Evolutionary conservation across 1,139 yeast genomes (phyloP).

Genomic region (Hemisphaericaspora xylanilytica): DNA sequence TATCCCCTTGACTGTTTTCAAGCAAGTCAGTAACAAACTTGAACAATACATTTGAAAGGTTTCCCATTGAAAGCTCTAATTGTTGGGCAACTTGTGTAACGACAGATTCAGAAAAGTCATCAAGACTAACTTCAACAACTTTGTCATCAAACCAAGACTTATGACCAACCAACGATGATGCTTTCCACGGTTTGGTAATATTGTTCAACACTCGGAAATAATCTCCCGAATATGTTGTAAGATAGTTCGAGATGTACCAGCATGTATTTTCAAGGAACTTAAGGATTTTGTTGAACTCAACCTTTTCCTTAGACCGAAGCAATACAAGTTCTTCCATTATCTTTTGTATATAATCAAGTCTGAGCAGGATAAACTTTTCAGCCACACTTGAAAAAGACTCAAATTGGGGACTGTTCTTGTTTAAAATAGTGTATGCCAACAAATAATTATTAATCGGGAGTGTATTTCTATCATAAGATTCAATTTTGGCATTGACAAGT

Average conservation of each 20-base stretch:
- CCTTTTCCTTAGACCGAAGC: slow-evolving; percentile 7
- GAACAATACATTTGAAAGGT: slow-evolving; percentile 10
- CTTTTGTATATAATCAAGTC: slow-evolving; percentile 21
- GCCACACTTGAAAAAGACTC: slow-evolving; percentile 15
- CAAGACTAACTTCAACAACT: slow-evolving; percentile 13
- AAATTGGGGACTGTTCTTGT: slow-evolving; percentile 18
- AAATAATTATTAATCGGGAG: slow-evolving; percentile 36
- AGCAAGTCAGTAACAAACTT: slow-evolving; percentile 11
- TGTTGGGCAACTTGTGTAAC: neutral
- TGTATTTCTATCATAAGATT: slow-evolving; percentile 21
- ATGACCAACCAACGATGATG: slow-evolving; percentile 28
- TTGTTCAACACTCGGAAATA: slow-evolving; percentile 19
- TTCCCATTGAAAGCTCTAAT: neutral
- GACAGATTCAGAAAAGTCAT: neutral
- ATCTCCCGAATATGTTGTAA: slow-evolving; percentile 21
- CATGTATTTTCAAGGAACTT: slow-evolving; percentile 38
- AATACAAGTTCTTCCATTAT: slow-evolving; percentile 14
- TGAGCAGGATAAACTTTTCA: slow-evolving; percentile 24
- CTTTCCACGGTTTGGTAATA: slow-evolving; percentile 28
- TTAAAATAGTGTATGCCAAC: slow-evolving; percentile 32
- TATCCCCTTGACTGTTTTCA: neutral
- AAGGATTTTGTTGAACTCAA: slow-evolving; percentile 29
- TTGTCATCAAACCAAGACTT: slow-evolving; percentile 29
- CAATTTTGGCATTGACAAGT: slow-evolving; percentile 8
- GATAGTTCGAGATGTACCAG: slow-evolving; percentile 25